These are phyloP conservation scores for Phialophora chinensis DNA, from an alignment of 2,329 filamentous ascomycete species.

Conservation along the genomic window DNA sequence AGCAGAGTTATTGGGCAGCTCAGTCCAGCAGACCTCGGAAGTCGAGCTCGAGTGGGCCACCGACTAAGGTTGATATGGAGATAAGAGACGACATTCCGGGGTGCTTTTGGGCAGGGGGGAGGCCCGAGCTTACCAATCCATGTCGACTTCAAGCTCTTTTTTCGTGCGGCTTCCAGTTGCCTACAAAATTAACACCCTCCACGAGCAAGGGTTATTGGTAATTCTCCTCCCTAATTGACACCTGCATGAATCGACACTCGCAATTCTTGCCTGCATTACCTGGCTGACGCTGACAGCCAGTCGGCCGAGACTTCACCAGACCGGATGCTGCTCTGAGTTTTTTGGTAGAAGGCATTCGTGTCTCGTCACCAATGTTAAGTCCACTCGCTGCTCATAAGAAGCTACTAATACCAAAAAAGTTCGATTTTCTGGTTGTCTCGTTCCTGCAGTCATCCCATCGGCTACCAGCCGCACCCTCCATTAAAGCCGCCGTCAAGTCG, in stretches of 20 bases:
- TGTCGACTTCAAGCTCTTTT: not conserved
- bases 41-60: not conserved
- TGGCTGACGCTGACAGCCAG: not conserved
- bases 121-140: not conserved
- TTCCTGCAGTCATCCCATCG: not conserved
- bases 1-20: not conserved
- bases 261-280: not conserved
- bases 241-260: not conserved
- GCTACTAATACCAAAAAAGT: constrained; percentile 9
- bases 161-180: not conserved
- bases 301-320: not conserved
- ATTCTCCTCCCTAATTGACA: not conserved
- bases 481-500: constrained; percentile 14
- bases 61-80: not conserved
- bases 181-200: not conserved
- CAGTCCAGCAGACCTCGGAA: not conserved
- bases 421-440: not conserved
- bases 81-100: not conserved
- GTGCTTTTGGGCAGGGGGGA: not conserved
- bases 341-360: not conserved
- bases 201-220: not conserved
- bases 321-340: not conserved
- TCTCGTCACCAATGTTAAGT: not conserved
- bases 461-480: not conserved
- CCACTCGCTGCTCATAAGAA: not conserved